Base-by-base conservation (phyloP, 805 yeast species). In the Schwanniomyces polymorphus region DNA sequence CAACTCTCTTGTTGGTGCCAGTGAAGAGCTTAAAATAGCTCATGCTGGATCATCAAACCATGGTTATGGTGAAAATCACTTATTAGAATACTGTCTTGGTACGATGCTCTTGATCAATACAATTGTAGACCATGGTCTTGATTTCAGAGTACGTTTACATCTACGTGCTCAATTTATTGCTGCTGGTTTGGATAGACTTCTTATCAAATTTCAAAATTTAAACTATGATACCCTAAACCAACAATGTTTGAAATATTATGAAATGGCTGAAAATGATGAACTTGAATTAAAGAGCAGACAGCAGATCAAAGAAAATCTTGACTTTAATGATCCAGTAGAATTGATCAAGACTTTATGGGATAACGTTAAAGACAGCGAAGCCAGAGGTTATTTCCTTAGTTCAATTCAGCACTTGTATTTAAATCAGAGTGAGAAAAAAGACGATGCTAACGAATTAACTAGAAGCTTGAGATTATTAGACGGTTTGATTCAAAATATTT, bases 1-100 rank as follows among this genome's bases (percentile, higher is more conserved):
- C 78, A 97, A 97, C 9, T 88, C 97, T 0, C 65, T 86, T 57
- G 98, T 92, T 7, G 97, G 97, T 1, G 96, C 97, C 0, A 85
- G 89, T 48, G 94, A 86, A 8, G 97, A 92, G 54, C 77, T 82
- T 45, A 84, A 82, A 48, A 64, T 77, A 10, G 66, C 67, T 6
- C 63, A 61, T 49, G 57, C 65, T 6, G 70, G 70, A 4, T 42
- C 57, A 2, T 70, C 74, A 2, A 80, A 82, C 0, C 67, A 67
- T 21, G 72, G 78, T 27, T 75, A 76, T 42, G 77, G 82, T 23
- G 92, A 88, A 58, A 76, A 76, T 45, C 80, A 83, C 46, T 68
- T 89, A 23, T 68, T 79, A 49, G 96, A 91, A 47, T 91, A 88
- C 63, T 77, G 86, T 12, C 67, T 85, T 42, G 75, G 88, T 2